Percentiles rank a stretch among this genome's conserved stretches.
Evolutionary conservation across 2,329 filamentous ascomycete genomes (phyloP).

Genomic region (Xenoacremonium recifei): DNA sequence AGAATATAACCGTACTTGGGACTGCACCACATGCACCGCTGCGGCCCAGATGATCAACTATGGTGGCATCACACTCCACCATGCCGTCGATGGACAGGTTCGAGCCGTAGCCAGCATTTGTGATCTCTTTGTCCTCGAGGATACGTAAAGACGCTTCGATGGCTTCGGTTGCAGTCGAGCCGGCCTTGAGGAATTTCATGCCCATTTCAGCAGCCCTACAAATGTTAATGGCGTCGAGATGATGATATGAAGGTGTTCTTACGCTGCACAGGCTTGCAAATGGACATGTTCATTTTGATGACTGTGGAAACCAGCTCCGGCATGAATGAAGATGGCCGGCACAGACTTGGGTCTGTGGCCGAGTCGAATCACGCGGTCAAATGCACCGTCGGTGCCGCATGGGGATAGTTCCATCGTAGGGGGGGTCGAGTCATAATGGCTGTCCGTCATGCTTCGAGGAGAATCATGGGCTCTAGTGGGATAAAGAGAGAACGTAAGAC

Average conservation of each 20-base stretch:
- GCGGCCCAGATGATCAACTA: conserved; percentile 86
- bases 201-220: conserved; percentile 75
- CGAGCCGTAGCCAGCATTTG: conserved; percentile 94
- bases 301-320: conserved; percentile 93
- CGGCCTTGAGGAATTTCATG: conserved; percentile 77
- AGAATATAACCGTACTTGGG: conserved; percentile 63
- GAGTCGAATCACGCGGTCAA: conserved; percentile 38
- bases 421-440: conserved; percentile 23
- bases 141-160: conserved; percentile 85
- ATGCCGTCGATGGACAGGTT: conserved; percentile 87
- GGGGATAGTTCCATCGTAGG: conserved; percentile 49
- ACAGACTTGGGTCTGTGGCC: conserved; percentile 36
- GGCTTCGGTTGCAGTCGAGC: conserved; percentile 80
- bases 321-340: conserved; percentile 89
- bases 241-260: conserved; percentile 34
- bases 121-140: conserved; percentile 92
- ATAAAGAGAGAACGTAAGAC: no score
- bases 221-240: conserved; percentile 7
- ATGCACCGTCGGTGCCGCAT: conserved; percentile 40
- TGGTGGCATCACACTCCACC: conserved; percentile 91
- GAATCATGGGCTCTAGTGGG: conserved; percentile 25
- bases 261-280: conserved; percentile 86
- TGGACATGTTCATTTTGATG: conserved; percentile 81
- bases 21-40: conserved; percentile 94
- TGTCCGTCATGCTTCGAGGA: conserved; percentile 30